Evolutionary conservation across 768 basidiomycete species (phyloP), one percentile per base, ranked within the genome.

Genomic region (Rhodotorula toruloides): DNA sequence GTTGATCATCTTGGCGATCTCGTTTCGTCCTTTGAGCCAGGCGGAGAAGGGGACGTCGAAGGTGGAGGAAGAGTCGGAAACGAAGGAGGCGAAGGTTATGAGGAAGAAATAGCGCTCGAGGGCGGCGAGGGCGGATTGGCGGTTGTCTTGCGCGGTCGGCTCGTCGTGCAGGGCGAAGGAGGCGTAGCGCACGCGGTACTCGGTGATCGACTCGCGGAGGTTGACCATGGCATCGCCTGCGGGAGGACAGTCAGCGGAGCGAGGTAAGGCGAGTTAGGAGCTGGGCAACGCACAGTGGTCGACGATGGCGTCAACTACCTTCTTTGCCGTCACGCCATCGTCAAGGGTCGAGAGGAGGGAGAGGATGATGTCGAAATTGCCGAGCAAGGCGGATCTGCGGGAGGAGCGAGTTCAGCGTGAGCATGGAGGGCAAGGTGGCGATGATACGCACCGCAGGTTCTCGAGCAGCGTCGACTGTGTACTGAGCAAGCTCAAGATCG

Each of bases 301-400:
- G 60, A 98, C 87, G 63, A 96, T 84, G 19, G 85, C 83, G 78
- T 99, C 96, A 0, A 93, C 93, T 4, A 98, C 81, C 61, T 81
- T 85, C 80, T 99, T 99, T n/a, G 86, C 84, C 71, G 84, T 84
- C 40, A 86, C 77, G 0, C 96, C 96, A 58, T 87, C 82, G 71
- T 98, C 96, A 53, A 99, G 78, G 72, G 87, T 91, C n/a, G 93
- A 93, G 11, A 98, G 81, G 52, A 99, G 82, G 74, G 90, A 91
- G 37, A 98, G 83, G 46, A 99, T 54, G 47, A 93, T 81, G 55
- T 91, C 86, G 75, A 96, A 99, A 71, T 88, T 91, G 49, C 96
- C 96, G 81, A 87, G 84, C 70, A 94, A 84, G 2, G 93, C 93
- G 74, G 88, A 93, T 52, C 91, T 86, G 21, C n/a, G 25, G 32